Evolutionary conservation across 352 stramenopile genomes (phyloP), one percentile per base, ranked within the genome.

Genomic region (Globisporangium parvum): DNA sequence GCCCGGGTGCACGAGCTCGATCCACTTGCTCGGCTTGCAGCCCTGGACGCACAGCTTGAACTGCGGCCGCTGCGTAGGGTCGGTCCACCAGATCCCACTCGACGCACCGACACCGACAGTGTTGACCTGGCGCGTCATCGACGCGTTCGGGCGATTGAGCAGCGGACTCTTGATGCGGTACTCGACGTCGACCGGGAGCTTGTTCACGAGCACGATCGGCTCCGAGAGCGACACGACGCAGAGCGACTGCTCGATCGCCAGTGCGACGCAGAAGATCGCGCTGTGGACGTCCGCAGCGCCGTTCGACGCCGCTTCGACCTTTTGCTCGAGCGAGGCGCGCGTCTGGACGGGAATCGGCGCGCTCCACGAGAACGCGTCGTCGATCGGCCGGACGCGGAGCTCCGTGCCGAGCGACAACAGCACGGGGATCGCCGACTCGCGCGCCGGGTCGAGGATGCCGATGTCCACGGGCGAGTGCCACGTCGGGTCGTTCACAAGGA

Each of bases 401-500:
- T 92, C 81, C 15, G 77, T 82, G 4, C 75, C 82, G 4, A 87
- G 59, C 9, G 84, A 88, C 1, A 86, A 60, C 41, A 90, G 60
- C 24, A 94, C 68, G 12, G 84, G 84, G 9, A 94, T 68, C 3
- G 82, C 78, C 1, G 77, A 87, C 37, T 88, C 78, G 61, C 78
- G 67, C 14, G 71, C 65, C 12, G 80, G 67, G 21, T 77, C 65
- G 18, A 94, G 57, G 14, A 81, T 60, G 2, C 80, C 80, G 47
- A 93, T 82, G 51, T 89, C 81, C 2, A 93, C 77, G 14, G 84
- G 84, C 12, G 73, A 63, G 5, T 69, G 61, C 84, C 84, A 94
- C 39, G 77, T 77, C 53, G 84, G 82, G 56, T 92, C 82, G 40
- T 94, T 90, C 23, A 91, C 80, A 4, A 94, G 77, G 20, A 94